Evolutionary conservation across 179 eudicot species (phyloP).

Genomic region (Beta lomatogona): DNA sequence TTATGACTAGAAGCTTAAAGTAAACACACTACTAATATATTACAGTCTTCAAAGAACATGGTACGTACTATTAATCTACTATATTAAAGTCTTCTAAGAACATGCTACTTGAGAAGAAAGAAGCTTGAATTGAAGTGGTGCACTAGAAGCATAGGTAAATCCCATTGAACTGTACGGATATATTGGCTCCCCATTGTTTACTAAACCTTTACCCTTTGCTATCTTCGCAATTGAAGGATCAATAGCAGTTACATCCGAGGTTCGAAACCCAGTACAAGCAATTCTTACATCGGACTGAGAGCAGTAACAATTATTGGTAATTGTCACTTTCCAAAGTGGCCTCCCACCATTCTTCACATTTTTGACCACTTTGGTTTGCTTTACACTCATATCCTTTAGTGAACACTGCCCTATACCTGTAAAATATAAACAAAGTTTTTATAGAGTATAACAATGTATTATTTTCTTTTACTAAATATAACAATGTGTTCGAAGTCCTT

Average conservation of each 20-base stretch:
- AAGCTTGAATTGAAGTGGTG: constrained; percentile 28
- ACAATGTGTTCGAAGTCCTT: too few species aligned
- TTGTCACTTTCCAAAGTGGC: constrained; percentile 36
- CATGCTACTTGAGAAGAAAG: constrained; percentile 36
- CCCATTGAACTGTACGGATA: constrained; percentile 27
- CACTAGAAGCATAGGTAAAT: constrained; percentile 38
- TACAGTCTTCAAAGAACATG: too few species aligned
- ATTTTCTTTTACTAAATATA: too few species aligned
- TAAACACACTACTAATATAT: too few species aligned
- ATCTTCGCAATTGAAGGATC: constrained; percentile 28
- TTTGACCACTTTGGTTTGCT: constrained; percentile 17
- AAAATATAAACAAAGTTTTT: neutral
- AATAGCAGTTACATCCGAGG: constrained; percentile 7
- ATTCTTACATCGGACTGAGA: constrained; percentile 30
- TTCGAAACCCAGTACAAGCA: constrained; percentile 28
- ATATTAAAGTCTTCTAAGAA: neutral
- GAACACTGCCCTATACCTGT: constrained; percentile 32
- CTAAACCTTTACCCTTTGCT: constrained; percentile 24
- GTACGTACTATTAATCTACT: too few species aligned
- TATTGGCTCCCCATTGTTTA: constrained; percentile 29
- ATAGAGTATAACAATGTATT: too few species aligned
- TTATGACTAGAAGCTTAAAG: too few species aligned
- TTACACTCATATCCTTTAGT: constrained; percentile 24
- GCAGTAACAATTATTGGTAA: constrained; percentile 37
- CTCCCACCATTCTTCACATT: constrained; percentile 9